Evolutionary conservation across 169 alveolate genomes (phyloP).

Genomic region (Blepharisma undulans): DNA sequence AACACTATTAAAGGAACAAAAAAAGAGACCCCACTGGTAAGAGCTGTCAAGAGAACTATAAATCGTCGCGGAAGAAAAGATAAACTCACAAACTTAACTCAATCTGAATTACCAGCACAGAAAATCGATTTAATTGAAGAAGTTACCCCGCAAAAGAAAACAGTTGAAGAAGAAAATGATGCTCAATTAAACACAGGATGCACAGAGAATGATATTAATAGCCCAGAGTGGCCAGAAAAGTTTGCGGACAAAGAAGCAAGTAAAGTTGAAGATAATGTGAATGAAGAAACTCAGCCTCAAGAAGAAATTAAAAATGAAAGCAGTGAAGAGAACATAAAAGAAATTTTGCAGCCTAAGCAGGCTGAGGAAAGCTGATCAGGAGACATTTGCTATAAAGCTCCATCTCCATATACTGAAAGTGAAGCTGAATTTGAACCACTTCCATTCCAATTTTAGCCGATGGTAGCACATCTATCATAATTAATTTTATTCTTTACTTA

Average conservation of each 20-base stretch:
- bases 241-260: background rate
- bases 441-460: background rate
- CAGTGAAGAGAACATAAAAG: background rate
- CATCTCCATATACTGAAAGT: background rate
- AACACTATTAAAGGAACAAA: background rate
- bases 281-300: background rate
- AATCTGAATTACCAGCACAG: background rate
- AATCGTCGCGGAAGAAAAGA: background rate
- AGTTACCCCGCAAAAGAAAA: background rate
- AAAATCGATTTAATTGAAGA: background rate
- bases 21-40: background rate
- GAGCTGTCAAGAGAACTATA: background rate
- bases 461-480: background rate
- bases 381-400: background rate
- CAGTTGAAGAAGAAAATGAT: background rate
- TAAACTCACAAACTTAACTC: background rate
- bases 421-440: background rate
- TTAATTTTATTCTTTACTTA: background rate
- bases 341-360: background rate
- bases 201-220: background rate
- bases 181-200: background rate
- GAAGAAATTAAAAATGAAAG: background rate
- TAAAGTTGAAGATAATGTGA: background rate
- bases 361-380: background rate
- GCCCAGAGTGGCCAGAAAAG: background rate